These are phyloP conservation scores for Coniochaeta sp. DNA, from an alignment of 2,329 filamentous ascomycete genomes.

Conservation along the genomic window DNA sequence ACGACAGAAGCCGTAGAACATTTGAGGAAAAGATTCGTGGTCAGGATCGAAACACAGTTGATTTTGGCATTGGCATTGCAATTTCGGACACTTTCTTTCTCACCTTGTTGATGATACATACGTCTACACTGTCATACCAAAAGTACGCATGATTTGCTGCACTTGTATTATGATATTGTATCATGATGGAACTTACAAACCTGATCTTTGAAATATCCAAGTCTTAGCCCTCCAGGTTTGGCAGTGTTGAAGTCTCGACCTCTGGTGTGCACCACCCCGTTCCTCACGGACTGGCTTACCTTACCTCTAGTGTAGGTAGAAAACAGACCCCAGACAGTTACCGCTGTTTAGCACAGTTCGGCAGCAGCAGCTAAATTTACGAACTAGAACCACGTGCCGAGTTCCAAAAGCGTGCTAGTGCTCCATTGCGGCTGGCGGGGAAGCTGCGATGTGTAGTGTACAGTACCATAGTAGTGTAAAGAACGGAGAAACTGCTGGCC, in stretches of 20 bases:
- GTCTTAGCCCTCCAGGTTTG: neutral
- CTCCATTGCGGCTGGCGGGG: neutral
- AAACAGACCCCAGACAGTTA: neutral
- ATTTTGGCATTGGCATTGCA: neutral
- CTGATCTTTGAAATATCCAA: neutral
- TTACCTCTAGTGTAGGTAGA: too few relatives aligned
- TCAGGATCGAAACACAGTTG: neutral
- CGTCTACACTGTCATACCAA: neutral
- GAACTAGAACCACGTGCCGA: neutral
- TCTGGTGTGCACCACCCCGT: neutral
- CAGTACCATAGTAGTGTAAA: too few relatives aligned
- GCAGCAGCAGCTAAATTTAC: neutral
- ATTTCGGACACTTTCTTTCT: neutral
- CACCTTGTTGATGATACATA: neutral
- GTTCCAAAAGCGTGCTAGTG: neutral
- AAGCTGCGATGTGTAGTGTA: neutral
- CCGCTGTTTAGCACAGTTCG: neutral
- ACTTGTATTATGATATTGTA: neutral
- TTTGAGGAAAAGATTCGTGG: neutral
- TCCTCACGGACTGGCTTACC: neutral
- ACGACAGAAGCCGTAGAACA: neutral
- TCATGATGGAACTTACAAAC: neutral
- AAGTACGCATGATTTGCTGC: neutral
- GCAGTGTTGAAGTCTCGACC: neutral
- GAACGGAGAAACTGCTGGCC: neutral